Conservation (phyloP, 2,329 filamentous ascomycete species). For the Alternaria incomplexa region DNA sequence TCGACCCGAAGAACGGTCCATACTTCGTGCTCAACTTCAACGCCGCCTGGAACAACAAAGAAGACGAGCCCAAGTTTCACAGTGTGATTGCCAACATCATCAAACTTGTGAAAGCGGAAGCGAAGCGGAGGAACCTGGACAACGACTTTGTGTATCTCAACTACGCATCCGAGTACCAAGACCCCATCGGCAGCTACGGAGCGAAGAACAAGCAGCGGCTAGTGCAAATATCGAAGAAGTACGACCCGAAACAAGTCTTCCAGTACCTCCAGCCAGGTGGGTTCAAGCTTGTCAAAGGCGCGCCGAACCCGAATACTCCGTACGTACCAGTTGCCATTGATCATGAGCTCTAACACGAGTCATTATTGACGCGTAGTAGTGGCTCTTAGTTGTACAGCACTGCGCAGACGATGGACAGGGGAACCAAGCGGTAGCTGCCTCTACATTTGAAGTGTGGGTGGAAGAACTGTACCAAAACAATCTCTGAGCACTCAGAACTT, state of each 20-base stretch:
- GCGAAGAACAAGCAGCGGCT: slow-evolving; percentile 29
- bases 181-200: slow-evolving; percentile 51
- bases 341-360: background rate
- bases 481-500: background rate
- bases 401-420: background rate
- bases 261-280: slow-evolving; percentile 49
- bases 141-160: slow-evolving; percentile 22
- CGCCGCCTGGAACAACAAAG: slow-evolving; percentile 9
- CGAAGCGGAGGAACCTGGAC: slow-evolving; percentile 6
- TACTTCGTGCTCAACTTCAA: slow-evolving; percentile 22
- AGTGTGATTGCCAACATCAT: slow-evolving; percentile 11
- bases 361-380: background rate
- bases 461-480: too few species aligned
- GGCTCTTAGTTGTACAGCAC: background rate
- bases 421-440: background rate
- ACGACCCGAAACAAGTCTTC: slow-evolving; percentile 50
- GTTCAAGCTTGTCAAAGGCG: slow-evolving; percentile 42
- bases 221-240: slow-evolving; percentile 40
- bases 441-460: too few species aligned
- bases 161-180: slow-evolving; percentile 43
- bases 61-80: slow-evolving; percentile 17
- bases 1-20: slow-evolving; percentile 20
- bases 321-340: background rate
- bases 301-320: background rate
- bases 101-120: slow-evolving; percentile 8